These are phyloP conservation scores for Rhizoclosmatium hyalinum DNA, from an alignment of 371 early-diverging fungal species.

Conservation along the genomic window DNA sequence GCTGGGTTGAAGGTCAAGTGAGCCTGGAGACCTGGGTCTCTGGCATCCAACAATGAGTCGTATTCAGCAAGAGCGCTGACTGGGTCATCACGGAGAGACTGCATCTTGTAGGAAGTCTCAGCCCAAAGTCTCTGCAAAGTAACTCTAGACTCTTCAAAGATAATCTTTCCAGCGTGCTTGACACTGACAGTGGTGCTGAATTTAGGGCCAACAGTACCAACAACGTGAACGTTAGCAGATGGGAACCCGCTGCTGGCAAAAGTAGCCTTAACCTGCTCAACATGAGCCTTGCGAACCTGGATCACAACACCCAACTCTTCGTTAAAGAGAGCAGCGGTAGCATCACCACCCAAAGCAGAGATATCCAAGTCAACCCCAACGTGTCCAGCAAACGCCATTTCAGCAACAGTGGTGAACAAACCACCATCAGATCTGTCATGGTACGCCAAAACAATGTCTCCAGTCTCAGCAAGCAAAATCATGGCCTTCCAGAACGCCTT, in stretches of 20 bases:
- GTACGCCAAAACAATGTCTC: constrained; percentile 80
- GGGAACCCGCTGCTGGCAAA: constrained; percentile 62
- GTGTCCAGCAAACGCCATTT: constrained; percentile 96
- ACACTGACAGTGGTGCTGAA: constrained; percentile 53
- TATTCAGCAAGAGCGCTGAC: constrained; percentile 85
- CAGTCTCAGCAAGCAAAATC: constrained; percentile 50
- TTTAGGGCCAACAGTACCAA: constrained; percentile 69
- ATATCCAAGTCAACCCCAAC: constrained; percentile 73
- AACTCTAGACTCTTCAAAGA: constrained; percentile 65
- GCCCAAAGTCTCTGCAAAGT: constrained; percentile 83
- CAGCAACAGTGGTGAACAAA: constrained; percentile 83
- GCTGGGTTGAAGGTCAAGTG: constrained; percentile 74
- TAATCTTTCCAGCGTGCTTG: constrained; percentile 13
- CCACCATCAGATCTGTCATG: constrained; percentile 98
- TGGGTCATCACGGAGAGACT: constrained; percentile 88
- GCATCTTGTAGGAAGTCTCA: constrained; percentile 90
- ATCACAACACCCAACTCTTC: constrained; percentile 96
- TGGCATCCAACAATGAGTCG: constrained; percentile 67
- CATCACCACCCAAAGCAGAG: constrained; percentile 55
- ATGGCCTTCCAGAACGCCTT: constrained; percentile 75
- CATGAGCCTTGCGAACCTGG: constrained; percentile 74
- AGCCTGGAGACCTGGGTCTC: constrained; percentile 80
- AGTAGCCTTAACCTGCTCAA: constrained; percentile 61
- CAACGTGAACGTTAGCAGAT: constrained; percentile 58
- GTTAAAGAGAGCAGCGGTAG: constrained; percentile 79